Evolutionary conservation across 306 rosid species (phyloP).

Genomic region (Cucumis hystrix): DNA sequence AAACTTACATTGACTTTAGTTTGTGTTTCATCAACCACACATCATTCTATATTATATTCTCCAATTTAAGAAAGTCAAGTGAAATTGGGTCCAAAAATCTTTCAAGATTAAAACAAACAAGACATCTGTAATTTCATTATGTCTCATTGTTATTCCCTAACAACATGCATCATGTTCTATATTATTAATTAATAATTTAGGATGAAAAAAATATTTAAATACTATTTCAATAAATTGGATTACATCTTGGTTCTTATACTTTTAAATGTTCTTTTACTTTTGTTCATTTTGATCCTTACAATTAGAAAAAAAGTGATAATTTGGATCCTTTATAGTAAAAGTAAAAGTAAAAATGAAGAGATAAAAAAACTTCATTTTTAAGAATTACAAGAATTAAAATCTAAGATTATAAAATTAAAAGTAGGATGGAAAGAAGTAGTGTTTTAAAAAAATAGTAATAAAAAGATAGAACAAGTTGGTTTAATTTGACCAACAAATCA

Average conservation of each 20-base stretch:
- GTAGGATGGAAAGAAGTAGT: too few relatives aligned
- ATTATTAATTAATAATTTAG: not conserved
- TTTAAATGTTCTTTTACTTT: too few relatives aligned
- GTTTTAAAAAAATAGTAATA: not conserved
- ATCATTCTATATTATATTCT: not conserved
- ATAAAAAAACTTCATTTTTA: too few relatives aligned
- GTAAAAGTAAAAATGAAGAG: too few relatives aligned
- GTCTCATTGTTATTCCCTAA: not conserved
- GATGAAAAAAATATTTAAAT: not conserved
- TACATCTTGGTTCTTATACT: too few relatives aligned
- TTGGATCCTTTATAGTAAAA: too few relatives aligned
- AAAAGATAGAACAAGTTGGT: not conserved
- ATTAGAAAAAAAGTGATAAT: too few relatives aligned
- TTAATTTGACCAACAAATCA: conserved; percentile 1
- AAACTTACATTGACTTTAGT: not conserved
- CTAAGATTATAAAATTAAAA: too few relatives aligned
- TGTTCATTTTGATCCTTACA: too few relatives aligned
- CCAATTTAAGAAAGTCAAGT: not conserved
- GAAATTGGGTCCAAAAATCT: not conserved
- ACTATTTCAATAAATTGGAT: too few relatives aligned
- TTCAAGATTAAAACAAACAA: not conserved
- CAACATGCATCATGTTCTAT: not conserved
- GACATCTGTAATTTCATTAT: not conserved
- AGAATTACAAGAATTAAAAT: too few relatives aligned
- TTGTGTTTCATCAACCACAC: not conserved